Evolutionary conservation across 1,139 yeast species (phyloP).

Genomic region (Suhomyces bokatorum): DNA sequence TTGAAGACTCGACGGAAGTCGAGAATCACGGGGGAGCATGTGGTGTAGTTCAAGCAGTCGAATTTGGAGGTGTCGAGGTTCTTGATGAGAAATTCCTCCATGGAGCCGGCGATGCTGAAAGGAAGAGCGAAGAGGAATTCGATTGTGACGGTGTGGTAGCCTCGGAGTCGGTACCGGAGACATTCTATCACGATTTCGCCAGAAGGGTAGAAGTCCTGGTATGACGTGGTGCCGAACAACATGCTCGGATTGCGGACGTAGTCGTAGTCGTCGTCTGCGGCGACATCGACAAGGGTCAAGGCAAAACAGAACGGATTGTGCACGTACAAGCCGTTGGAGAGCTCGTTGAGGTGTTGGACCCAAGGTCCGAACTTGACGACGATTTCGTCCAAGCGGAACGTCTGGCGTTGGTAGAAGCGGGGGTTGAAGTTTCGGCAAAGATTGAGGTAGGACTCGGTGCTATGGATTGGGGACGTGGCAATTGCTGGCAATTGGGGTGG

Average conservation of each 20-base stretch:
- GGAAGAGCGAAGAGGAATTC: conserved; percentile 14
- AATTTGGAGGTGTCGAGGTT: conserved; percentile 6
- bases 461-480: not conserved
- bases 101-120: conserved; percentile 9
- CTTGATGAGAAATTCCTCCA: conserved; percentile 11
- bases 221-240: conserved; percentile 14
- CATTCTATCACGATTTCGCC: conserved; percentile 18
- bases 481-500: not conserved
- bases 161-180: conserved; percentile 12
- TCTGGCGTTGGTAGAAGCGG: conserved; percentile 10
- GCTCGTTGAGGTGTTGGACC: conserved; percentile 14
- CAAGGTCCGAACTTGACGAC: conserved; percentile 16
- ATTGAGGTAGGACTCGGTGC: conserved; percentile 10
- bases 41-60: conserved; percentile 12
- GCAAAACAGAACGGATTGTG: conserved; percentile 12
- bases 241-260: conserved; percentile 10
- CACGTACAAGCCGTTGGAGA: conserved; percentile 11
- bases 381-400: conserved; percentile 11
- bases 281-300: conserved; percentile 8
- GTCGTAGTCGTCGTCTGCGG: not conserved
- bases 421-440: conserved; percentile 9
- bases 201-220: conserved; percentile 16
- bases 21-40: conserved; percentile 5
- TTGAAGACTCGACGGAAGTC: conserved; percentile 12
- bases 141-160: conserved; percentile 10